Conservation (phyloP, 768 basidiomycete species). For the Crassisporium funariophilum region DNA sequence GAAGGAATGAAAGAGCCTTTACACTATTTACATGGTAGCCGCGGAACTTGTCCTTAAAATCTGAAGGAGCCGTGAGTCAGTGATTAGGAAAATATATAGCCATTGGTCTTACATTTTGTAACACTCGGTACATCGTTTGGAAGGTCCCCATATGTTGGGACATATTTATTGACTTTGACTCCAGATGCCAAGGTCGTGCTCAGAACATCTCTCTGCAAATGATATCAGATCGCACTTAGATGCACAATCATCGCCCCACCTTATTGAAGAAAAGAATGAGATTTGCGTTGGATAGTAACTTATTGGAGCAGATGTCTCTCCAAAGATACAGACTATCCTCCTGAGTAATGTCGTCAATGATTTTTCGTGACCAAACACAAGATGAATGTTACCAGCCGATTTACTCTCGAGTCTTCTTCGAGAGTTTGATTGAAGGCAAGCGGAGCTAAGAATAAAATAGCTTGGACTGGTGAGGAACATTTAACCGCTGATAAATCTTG, state of each 20-base stretch:
- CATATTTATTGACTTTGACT: slow-evolving; percentile 56
- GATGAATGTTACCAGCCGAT: slow-evolving; percentile 50
- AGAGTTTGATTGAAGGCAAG: slow-evolving; percentile 74
- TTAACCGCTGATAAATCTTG: background rate
- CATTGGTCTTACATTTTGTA: slow-evolving; percentile 56
- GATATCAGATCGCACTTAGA: background rate
- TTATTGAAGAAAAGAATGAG: slow-evolving; percentile 83
- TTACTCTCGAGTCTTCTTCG: slow-evolving; percentile 66
- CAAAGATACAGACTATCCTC: slow-evolving; percentile 77
- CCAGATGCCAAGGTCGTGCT: slow-evolving; percentile 56
- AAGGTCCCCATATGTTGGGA: slow-evolving; percentile 60
- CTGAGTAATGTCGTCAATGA: no score
- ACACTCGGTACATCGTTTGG: slow-evolving; percentile 63
- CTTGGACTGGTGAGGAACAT: slow-evolving; percentile 50
- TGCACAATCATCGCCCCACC: slow-evolving; percentile 31
- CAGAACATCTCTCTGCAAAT: slow-evolving; percentile 59
- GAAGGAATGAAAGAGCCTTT: background rate
- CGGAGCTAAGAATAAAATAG: slow-evolving; percentile 83
- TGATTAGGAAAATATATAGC: background rate
- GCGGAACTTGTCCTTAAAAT: slow-evolving; percentile 71
- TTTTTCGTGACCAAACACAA: no score
- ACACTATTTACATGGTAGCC: slow-evolving; percentile 54
- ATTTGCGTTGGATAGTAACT: slow-evolving; percentile 58
- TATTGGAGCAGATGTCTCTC: slow-evolving; percentile 68
- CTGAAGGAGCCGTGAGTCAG: slow-evolving; percentile 32